Conservation (phyloP, 441 rosid species). For the Gossypium laxum region DNA sequence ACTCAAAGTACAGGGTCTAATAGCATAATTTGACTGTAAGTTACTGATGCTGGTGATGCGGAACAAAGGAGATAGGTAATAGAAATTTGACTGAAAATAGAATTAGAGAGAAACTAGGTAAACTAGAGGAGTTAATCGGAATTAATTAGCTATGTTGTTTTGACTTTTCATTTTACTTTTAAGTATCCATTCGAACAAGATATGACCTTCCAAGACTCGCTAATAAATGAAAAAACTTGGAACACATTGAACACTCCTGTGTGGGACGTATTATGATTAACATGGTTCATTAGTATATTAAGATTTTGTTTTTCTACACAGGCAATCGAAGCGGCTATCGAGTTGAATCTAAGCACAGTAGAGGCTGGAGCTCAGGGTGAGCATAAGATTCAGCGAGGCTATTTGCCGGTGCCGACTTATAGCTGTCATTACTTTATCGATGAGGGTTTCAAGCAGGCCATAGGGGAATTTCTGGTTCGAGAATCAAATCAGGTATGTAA, state of each 20-base stretch:
- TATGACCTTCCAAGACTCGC: too few relatives aligned
- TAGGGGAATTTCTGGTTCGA: conserved; percentile 56
- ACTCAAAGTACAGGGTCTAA: too few relatives aligned
- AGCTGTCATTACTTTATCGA: conserved; percentile 82
- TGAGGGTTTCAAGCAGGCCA: conserved; percentile 60
- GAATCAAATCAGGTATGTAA: conserved; percentile 72
- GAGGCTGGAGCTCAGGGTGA: conserved; percentile 99
- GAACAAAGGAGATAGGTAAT: too few relatives aligned
- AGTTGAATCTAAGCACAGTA: conserved; percentile 29
- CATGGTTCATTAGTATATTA: background rate
- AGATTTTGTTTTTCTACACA: background rate
- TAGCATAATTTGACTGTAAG: too few relatives aligned
- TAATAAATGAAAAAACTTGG: too few relatives aligned
- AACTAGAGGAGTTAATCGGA: too few relatives aligned
- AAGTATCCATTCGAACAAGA: too few relatives aligned
- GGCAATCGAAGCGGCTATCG: conserved; percentile 12
- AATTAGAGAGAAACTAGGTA: too few relatives aligned
- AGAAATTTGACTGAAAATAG: too few relatives aligned
- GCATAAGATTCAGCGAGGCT: conserved; percentile 90
- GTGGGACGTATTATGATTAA: background rate
- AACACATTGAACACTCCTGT: background rate
- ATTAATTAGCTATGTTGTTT: too few relatives aligned
- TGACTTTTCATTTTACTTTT: too few relatives aligned
- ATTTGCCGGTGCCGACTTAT: conserved; percentile 73
- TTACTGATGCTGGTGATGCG: too few relatives aligned